phyloP scores from a whole-genome alignment of 257 asterid genomes.

The Penstemon eatonii region DNA sequence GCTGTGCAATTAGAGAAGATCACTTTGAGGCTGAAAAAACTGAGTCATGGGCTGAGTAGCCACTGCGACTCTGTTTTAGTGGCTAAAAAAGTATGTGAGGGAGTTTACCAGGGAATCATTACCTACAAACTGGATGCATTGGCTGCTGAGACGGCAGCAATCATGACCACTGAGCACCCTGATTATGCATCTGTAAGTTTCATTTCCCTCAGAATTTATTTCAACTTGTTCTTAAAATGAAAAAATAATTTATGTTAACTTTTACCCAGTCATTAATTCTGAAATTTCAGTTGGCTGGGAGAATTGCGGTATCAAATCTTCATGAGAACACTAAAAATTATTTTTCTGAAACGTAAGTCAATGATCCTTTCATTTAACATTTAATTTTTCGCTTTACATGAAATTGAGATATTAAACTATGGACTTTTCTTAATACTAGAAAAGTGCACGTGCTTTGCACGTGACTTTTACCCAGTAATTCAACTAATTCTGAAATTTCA shows the following conservation, averaged over 20 bases:
- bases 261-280: not conserved
- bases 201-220: too few relatives aligned
- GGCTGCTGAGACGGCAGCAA: constrained; percentile 99
- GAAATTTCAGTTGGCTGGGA: constrained; percentile 75
- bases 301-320: too few relatives aligned
- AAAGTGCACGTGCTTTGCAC: too few relatives aligned
- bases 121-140: constrained; percentile 95
- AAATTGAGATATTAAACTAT: too few relatives aligned
- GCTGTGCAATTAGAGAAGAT: constrained; percentile 93
- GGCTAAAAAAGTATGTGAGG: constrained; percentile 92
- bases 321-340: too few relatives aligned
- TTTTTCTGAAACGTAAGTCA: too few relatives aligned
- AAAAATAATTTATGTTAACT: not conserved
- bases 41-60: constrained; percentile 84
- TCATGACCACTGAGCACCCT: constrained; percentile 91
- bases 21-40: constrained; percentile 81
- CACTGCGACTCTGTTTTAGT: constrained; percentile 94
- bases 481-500: too few relatives aligned
- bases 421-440: too few relatives aligned
- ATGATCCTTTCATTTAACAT: too few relatives aligned
- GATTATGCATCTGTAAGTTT: constrained; percentile 89
- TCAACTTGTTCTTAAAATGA: too few relatives aligned
- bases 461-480: too few relatives aligned
- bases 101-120: constrained; percentile 89
- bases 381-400: too few relatives aligned